These are phyloP conservation scores for Begonia peltatifolia DNA, from an alignment of 306 rosid genomes.

Conservation along the genomic window DNA sequence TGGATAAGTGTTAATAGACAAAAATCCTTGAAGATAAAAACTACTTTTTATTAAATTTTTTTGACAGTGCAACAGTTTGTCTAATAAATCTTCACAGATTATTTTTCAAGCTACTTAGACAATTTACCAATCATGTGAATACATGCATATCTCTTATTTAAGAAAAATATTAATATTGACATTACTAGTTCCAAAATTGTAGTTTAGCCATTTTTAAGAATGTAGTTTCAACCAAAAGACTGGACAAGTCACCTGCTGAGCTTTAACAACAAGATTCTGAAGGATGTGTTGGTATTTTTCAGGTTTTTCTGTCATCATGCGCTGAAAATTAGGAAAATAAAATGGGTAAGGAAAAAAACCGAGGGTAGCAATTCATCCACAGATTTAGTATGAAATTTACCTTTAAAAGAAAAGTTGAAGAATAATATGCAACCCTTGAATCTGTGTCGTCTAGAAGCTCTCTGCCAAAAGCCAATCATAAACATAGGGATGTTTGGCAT, in stretches of 20 bases:
- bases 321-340: slow-evolving; percentile 36
- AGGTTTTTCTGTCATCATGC: slow-evolving; percentile 95
- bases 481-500: not conserved
- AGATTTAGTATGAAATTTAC: slow-evolving; percentile 6
- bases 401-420: slow-evolving; percentile 96
- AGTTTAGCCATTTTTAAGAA: no score
- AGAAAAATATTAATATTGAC: no score
- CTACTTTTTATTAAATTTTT: no score
- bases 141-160: no score
- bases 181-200: no score
- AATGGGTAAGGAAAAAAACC: slow-evolving; percentile 9
- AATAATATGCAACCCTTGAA: slow-evolving; percentile 93
- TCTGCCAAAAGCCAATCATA: slow-evolving; percentile 36
- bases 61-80: no score
- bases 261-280: slow-evolving; percentile 86
- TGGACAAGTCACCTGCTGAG: slow-evolving; percentile 75
- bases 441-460: slow-evolving; percentile 91
- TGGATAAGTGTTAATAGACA: no score
- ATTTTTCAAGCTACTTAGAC: no score
- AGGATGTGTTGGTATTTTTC: slow-evolving; percentile 92
- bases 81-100: no score
- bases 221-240: slow-evolving; percentile 13
- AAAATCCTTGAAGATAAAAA: no score
- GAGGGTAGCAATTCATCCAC: not conserved
- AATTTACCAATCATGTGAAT: no score